A percentile compares a stretch with the other conserved stretches of the same genome.
Evolutionary conservation across 768 basidiomycete species (phyloP).

Genomic region (Dendrothele bispora): DNA sequence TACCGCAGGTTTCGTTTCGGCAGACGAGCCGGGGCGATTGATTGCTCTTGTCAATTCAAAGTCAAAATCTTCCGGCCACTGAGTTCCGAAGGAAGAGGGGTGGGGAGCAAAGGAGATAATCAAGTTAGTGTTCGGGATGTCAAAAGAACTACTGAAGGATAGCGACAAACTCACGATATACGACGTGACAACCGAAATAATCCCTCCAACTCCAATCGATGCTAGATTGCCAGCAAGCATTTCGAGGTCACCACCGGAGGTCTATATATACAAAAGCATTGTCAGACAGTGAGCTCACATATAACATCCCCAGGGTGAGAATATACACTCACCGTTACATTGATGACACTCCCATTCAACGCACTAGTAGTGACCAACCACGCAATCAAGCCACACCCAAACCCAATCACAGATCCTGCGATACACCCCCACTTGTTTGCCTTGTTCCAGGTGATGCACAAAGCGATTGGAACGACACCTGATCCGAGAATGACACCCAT

Average conservation of each 20-base stretch:
- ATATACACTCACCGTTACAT: conserved; percentile 52
- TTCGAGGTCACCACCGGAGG: conserved; percentile 17
- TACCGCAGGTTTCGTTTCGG: conserved; percentile 8
- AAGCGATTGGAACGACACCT: conserved; percentile 84
- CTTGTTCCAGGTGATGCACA: conserved; percentile 81
- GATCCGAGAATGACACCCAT: conserved; percentile 88
- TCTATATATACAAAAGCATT: background rate
- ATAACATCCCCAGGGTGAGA: background rate
- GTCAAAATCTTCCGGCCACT: conserved; percentile 84
- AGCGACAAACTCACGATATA: conserved; percentile 56
- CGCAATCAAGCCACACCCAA: conserved; percentile 66
- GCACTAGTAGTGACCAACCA: conserved; percentile 84
- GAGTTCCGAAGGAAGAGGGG: no score
- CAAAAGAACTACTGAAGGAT: background rate
- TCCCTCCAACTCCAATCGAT: conserved; percentile 77
- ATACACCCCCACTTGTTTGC: conserved; percentile 88
- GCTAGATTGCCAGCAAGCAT: conserved; percentile 93
- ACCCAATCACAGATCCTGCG: conserved; percentile 68
- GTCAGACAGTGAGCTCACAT: background rate
- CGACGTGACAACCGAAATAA: conserved; percentile 68
- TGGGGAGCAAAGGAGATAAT: background rate
- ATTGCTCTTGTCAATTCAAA: conserved; percentile 80
- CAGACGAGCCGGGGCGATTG: conserved; percentile 41
- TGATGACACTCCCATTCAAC: conserved; percentile 69
- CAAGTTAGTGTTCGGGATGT: background rate